Evolutionary conservation across 805 yeast genomes (phyloP), one percentile per base, ranked within the genome.

Genomic region (Kuraishia cidri): DNA sequence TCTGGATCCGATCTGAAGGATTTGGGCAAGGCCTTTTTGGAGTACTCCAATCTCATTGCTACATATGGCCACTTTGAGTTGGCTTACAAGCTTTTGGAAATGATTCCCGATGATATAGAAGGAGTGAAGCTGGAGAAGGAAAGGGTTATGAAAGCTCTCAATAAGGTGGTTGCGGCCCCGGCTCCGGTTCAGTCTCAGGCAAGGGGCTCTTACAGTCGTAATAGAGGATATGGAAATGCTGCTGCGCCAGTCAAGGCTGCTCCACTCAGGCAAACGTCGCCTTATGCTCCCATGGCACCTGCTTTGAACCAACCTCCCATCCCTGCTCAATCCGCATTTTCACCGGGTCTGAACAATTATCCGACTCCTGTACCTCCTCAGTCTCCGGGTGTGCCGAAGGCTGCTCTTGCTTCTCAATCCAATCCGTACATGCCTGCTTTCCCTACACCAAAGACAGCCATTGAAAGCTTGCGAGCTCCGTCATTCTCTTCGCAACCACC

Each of bases 31-130:
- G 78, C 79, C 3, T 75, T 84, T 39, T 65, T 85, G 42, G 97
- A 92, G 56, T 92, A 82, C 54, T 78, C 94, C 29, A 77, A 74
- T 42, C 62, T 81, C 38, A 76, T 87, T 36, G 80, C 95, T 4
- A 75, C 86, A 18, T 76, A 69, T 48, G 97, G 97, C 18, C 76
- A 83, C 41, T 78, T 85, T 45, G 94, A 80, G 7, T 62, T 90
- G 43, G 97, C 97, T 2, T 69, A 64, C 37, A 72, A 68, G 42
- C 74, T 83, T 43, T 66, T 90, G 49, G 63, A 65, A 29, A 64
- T 80, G 38, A 64, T 92, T 46, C 95, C 97, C 9, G 74, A 71
- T 29, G 75, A 75, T 34, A 74, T 78, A 44, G 82, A 80, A 28
- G 84, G 79, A 17, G 77, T 81, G 31, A 72, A 68, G 35, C 46